These are phyloP conservation scores for Juglanconis sp. DNA, from an alignment of 2,329 filamentous ascomycete genomes.

Conservation along the genomic window DNA sequence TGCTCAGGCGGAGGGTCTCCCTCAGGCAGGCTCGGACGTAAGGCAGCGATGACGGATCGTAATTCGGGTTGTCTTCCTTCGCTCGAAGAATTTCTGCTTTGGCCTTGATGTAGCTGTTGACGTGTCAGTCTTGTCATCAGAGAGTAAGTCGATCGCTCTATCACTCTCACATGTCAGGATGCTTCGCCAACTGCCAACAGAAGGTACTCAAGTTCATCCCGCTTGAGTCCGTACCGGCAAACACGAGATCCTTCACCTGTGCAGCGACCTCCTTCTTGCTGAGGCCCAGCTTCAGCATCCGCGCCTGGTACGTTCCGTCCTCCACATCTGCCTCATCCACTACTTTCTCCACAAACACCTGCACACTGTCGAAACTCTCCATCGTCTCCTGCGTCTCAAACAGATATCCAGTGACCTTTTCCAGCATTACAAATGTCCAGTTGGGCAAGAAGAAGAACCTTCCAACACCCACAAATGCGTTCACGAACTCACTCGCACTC, in stretches of 20 bases:
- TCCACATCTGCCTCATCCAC: slow-evolving; percentile 32
- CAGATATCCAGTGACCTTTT: slow-evolving; percentile 31
- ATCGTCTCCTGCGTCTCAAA: slow-evolving; percentile 35
- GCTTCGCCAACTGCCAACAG: slow-evolving; percentile 40
- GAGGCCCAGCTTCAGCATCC: slow-evolving; percentile 42
- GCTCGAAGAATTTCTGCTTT: slow-evolving; percentile 2
- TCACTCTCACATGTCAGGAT: slow-evolving; percentile 34
- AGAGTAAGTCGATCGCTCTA: neutral
- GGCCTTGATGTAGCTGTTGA: slow-evolving; percentile 13
- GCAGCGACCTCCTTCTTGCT: slow-evolving; percentile 41
- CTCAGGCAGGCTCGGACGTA: slow-evolving; percentile 18
- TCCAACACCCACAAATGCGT: slow-evolving; percentile 52
- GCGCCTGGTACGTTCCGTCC: slow-evolving; percentile 44
- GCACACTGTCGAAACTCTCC: slow-evolving; percentile 17
- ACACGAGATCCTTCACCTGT: slow-evolving; percentile 53
- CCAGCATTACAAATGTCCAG: slow-evolving; percentile 35
- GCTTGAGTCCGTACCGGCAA: slow-evolving; percentile 52
- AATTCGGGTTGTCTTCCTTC: neutral
- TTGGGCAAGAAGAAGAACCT: slow-evolving; percentile 44
- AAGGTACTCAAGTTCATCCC: slow-evolving; percentile 49
- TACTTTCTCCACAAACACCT: slow-evolving; percentile 21
- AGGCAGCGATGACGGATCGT: slow-evolving; percentile 18
- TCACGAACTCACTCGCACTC: slow-evolving; percentile 39
- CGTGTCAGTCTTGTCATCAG: neutral
- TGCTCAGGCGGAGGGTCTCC: slow-evolving; percentile 20